A percentile compares a stretch with the other conserved stretches of the same genome.
Conservation (phyloP, 2,329 filamentous ascomycete species). For the Aspergillus viridinutans region DNA sequence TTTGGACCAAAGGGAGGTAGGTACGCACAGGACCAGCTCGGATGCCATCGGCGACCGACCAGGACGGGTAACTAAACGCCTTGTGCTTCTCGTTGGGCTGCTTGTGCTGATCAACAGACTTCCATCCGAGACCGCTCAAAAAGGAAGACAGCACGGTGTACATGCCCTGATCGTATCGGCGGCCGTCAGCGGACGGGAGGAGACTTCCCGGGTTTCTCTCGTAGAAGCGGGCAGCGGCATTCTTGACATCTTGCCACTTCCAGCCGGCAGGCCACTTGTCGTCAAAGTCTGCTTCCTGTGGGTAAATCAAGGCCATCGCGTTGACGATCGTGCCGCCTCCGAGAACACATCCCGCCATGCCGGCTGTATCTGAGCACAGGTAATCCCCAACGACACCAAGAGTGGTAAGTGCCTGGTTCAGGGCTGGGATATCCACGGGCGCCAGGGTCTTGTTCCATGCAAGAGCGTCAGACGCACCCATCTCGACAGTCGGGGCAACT, state of each 20-base stretch:
- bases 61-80: constrained; percentile 59
- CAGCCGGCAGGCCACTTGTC: constrained; percentile 67
- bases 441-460: constrained; percentile 17
- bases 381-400: constrained; percentile 13
- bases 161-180: constrained; percentile 61
- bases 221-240: constrained; percentile 60
- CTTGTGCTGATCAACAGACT: constrained; percentile 55
- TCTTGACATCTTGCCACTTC: constrained; percentile 59
- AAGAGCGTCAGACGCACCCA: constrained; percentile 13
- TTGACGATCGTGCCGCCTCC: constrained; percentile 18
- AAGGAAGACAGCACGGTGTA: constrained; percentile 59
- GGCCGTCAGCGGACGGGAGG: constrained; percentile 60
- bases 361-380: constrained; percentile 16
- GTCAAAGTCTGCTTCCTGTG: constrained; percentile 63
- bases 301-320: constrained; percentile 16
- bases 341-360: constrained; percentile 17
- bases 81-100: constrained; percentile 60
- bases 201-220: constrained; percentile 65
- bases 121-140: constrained; percentile 58
- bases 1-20: constrained; percentile 60
- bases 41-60: constrained; percentile 63
- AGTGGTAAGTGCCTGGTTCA: constrained; percentile 10
- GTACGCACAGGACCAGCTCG: constrained; percentile 65
- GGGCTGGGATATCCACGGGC: constrained; percentile 14
- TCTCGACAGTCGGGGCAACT: constrained; percentile 9